Evolutionary conservation across 805 yeast genomes (phyloP).

Genomic region (Wickerhamiella nectarea): DNA sequence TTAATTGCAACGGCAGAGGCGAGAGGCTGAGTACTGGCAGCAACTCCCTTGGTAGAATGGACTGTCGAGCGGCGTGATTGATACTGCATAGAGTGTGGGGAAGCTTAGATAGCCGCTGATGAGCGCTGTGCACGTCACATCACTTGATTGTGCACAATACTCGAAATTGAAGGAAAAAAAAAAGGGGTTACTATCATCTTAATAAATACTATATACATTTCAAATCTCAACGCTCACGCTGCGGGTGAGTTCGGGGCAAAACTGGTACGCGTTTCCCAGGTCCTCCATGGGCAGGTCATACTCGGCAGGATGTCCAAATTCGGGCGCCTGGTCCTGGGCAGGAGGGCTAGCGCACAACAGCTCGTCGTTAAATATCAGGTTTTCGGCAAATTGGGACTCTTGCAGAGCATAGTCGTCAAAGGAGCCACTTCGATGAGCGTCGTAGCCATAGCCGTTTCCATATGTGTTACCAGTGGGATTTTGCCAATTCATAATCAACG

Average conservation of each 20-base stretch:
- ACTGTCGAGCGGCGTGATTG: slow-evolving; percentile 59
- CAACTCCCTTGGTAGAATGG: slow-evolving; percentile 58
- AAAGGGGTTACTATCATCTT: background rate
- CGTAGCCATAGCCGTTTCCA: background rate
- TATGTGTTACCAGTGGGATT: background rate
- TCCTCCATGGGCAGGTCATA: slow-evolving; percentile 8
- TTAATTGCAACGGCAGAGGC: slow-evolving; percentile 61
- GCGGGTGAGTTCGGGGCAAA: background rate
- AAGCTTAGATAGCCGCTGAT: background rate
- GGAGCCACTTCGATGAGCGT: background rate
- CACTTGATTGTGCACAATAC: no score
- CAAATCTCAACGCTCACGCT: slow-evolving; percentile 4
- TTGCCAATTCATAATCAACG: slow-evolving; percentile 7
- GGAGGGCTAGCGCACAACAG: background rate
- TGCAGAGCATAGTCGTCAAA: slow-evolving; percentile 5
- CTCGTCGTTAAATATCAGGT: slow-evolving; percentile 7
- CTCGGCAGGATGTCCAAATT: slow-evolving; percentile 4
- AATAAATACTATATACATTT: background rate
- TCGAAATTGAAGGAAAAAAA: background rate
- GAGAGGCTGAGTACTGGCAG: slow-evolving; percentile 60
- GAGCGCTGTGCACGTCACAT: background rate
- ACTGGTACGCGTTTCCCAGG: background rate
- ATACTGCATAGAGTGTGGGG: background rate
- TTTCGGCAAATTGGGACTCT: slow-evolving; percentile 7
- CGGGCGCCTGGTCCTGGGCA: background rate